Conservation (phyloP, 2,329 filamentous ascomycete genomes). For the Claviceps lovelessii region DNA sequence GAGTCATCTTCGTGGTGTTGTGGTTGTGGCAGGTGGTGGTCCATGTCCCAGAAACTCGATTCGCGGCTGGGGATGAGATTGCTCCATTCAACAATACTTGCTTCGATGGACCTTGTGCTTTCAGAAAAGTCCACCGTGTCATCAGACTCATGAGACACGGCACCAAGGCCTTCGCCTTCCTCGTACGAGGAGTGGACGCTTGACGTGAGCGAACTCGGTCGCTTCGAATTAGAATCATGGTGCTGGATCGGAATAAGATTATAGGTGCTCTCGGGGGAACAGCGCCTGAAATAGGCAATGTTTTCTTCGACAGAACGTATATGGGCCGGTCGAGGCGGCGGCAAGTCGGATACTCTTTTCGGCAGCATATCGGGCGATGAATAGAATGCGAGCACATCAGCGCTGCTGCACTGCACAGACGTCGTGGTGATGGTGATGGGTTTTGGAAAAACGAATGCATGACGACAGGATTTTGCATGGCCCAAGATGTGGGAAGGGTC, state of each 20-base stretch:
- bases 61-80: background rate
- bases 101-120: background rate
- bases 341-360: background rate
- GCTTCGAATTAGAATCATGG: background rate
- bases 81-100: background rate
- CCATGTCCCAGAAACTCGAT: background rate
- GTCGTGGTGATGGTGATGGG: background rate
- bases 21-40: background rate
- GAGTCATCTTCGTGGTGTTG: background rate
- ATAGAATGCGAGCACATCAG: background rate
- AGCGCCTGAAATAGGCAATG: background rate
- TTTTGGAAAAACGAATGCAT: background rate
- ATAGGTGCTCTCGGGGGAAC: background rate
- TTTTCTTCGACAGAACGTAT: background rate
- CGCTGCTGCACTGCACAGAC: background rate
- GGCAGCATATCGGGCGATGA: background rate
- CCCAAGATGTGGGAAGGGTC: too few species aligned
- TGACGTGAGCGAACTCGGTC: constrained; percentile 1
- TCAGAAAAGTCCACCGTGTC: background rate
- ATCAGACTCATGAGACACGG: too few species aligned
- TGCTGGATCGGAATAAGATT: background rate
- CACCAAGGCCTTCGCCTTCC: background rate
- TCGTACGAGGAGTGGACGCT: background rate
- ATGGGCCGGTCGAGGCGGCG: background rate
- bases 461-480: background rate